Conservation (phyloP, 2,329 filamentous ascomycete genomes). For the Ascochyta viciae-villosae region DNA sequence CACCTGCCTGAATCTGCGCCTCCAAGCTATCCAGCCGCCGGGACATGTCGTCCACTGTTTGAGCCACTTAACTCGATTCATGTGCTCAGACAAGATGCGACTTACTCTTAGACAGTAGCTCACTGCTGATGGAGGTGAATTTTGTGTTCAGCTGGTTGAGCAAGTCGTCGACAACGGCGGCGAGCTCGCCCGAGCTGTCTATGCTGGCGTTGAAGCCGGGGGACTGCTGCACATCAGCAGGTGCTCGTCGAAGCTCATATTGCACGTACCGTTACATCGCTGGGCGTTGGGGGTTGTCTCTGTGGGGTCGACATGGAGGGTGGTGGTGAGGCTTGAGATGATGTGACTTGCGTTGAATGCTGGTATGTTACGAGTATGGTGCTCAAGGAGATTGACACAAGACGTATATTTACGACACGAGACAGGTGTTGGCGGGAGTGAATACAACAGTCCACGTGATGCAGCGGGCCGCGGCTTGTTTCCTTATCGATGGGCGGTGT, state of each 20-base stretch:
- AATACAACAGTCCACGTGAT: conserved; percentile 26
- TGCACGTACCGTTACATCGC: conserved; percentile 1
- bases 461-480: conserved; percentile 32
- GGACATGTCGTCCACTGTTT: conserved; percentile 91
- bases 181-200: conserved; percentile 65
- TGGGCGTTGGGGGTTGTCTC: conserved; percentile 7
- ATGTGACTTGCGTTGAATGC: neutral
- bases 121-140: conserved; percentile 82
- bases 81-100: neutral
- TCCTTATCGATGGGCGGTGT: conserved; percentile 39
- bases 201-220: conserved; percentile 23
- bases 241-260: neutral
- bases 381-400: neutral
- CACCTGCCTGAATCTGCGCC: conserved; percentile 68
- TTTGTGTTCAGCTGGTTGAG: conserved; percentile 84
- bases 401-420: neutral
- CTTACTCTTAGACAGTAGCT: conserved; percentile 88
- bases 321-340: neutral
- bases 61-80: neutral
- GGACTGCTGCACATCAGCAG: conserved; percentile 15
- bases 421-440: conserved; percentile 3
- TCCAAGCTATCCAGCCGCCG: conserved; percentile 84
- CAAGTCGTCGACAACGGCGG: conserved; percentile 83
- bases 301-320: conserved; percentile 30
- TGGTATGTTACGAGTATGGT: neutral